These are phyloP conservation scores for Didymella arachidicola DNA, from an alignment of 2,329 filamentous ascomycete genomes.

Conservation along the genomic window DNA sequence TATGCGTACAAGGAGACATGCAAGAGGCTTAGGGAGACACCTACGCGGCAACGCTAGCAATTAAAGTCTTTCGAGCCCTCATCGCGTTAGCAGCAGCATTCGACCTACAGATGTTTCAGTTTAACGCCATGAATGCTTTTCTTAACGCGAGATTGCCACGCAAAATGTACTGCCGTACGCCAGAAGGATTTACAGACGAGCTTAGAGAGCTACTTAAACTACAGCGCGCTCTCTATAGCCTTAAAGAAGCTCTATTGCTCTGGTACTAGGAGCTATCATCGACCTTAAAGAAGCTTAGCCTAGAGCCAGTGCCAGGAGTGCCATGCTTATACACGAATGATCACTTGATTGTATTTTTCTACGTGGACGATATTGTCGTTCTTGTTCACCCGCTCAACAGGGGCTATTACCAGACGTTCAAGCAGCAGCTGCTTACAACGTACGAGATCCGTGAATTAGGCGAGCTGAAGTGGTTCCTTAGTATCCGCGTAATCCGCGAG, in stretches of 20 bases:
- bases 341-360: background rate
- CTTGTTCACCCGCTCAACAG: too few relatives aligned
- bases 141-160: background rate
- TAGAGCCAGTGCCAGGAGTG: background rate
- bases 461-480: too few relatives aligned
- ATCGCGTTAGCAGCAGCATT: too few relatives aligned
- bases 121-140: background rate
- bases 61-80: too few relatives aligned
- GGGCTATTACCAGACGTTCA: too few relatives aligned
- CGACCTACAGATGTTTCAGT: background rate
- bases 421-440: too few relatives aligned
- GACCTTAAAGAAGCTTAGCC: background rate
- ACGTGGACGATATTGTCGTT: too few relatives aligned
- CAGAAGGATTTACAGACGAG: background rate
- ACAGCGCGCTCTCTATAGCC: background rate
- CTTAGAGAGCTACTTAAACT: background rate
- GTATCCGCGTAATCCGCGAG: too few relatives aligned
- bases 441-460: too few relatives aligned
- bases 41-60: too few relatives aligned
- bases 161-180: background rate
- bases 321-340: background rate
- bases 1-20: too few relatives aligned
- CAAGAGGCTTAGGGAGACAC: too few relatives aligned
- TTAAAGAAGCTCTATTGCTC: background rate
- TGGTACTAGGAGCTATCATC: background rate